These are phyloP conservation scores for Epicoccum sorghinum DNA, from an alignment of 2,329 filamentous ascomycete species.

Conservation along the genomic window DNA sequence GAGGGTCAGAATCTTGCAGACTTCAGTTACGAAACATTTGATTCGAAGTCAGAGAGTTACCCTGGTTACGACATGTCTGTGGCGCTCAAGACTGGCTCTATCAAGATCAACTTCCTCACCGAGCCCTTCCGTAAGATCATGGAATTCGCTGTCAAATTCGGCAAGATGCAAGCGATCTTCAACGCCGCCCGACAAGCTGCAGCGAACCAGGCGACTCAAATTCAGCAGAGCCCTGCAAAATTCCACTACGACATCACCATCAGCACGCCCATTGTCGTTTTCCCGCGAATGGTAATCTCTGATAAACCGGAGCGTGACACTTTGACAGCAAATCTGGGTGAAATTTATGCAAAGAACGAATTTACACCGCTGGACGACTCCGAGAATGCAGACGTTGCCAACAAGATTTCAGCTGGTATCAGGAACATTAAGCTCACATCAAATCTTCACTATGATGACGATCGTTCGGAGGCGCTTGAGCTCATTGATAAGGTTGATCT, in stretches of 20 bases:
- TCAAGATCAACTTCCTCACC: slow-evolving; percentile 96
- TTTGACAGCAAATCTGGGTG: slow-evolving; percentile 90
- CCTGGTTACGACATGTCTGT: slow-evolving; percentile 95
- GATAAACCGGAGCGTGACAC: slow-evolving; percentile 77
- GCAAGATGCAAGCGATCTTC: slow-evolving; percentile 99
- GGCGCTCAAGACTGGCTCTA: slow-evolving; percentile 86
- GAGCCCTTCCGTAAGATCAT: slow-evolving; percentile 98
- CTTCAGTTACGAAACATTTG: slow-evolving; percentile 97
- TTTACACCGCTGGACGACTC: slow-evolving; percentile 85
- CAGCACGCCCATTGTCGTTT: slow-evolving; percentile 94
- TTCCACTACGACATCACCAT: slow-evolving; percentile 94
- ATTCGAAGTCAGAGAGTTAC: slow-evolving; percentile 75
- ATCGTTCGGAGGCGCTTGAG: slow-evolving; percentile 81
- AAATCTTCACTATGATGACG: slow-evolving; percentile 78
- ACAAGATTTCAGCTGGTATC: slow-evolving; percentile 89
- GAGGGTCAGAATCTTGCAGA: slow-evolving; percentile 95
- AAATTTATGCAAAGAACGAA: slow-evolving; percentile 95
- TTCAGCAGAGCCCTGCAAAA: slow-evolving; percentile 87
- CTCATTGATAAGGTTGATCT: slow-evolving; percentile 97
- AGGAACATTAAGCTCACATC: slow-evolving; percentile 91
- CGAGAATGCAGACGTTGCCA: slow-evolving; percentile 74
- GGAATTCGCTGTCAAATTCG: slow-evolving; percentile 97
- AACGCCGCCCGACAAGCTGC: slow-evolving; percentile 96
- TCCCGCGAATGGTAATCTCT: slow-evolving; percentile 77
- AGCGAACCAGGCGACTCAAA: slow-evolving; percentile 88